Evolutionary conservation across 352 stramenopile genomes (phyloP), one percentile per base, ranked within the genome.

Genomic region (Globisporangium barbulae): DNA sequence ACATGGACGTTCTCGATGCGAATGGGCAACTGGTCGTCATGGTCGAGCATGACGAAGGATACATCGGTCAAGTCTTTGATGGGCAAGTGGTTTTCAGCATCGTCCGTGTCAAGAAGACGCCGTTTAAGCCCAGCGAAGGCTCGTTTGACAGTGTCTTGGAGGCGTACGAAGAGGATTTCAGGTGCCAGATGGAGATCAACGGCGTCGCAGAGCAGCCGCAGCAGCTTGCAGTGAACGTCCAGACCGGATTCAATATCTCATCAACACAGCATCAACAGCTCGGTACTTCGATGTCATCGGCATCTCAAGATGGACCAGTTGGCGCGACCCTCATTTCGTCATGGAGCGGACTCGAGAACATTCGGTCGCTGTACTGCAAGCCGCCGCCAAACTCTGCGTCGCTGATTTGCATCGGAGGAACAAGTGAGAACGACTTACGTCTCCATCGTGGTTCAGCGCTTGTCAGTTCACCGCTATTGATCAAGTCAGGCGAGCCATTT

Each of bases 281-380:
- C 22, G 31, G 21, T 5, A n/a, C 7, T 19, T 42, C 41, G 3
- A 25, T 45, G 13, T 25, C n/a, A 10, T 39, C 31, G 6, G 15
- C 9, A 2, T 30, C 19, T 19, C 52, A 42, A 30, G 19, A 39
- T 15, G 42, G 5, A 52, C 9, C 22, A 58, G 13, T 56, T 0
- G 12, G 22, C n/a, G 56, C 56, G 22, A 52, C 19, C 10, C 45
- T 70, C 22, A 55, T 70, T 7, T 63, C 64, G 4, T 63, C 59
- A 4, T 70, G 64, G 64, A 61, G 33, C 5, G 64, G 64, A 9
- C 62, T 70, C 35, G 64, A 70, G 53, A 67, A 67, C 28, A 39
- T 70, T 9, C 50, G 41, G 25, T 53, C 52, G n/a, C 44, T 70
- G 19, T 28, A 39, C 4, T 60, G 48, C 35, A 63, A 45, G 6